Conservation (phyloP, 306 rosid genomes). For the Oxytropis ochrocephala region DNA sequence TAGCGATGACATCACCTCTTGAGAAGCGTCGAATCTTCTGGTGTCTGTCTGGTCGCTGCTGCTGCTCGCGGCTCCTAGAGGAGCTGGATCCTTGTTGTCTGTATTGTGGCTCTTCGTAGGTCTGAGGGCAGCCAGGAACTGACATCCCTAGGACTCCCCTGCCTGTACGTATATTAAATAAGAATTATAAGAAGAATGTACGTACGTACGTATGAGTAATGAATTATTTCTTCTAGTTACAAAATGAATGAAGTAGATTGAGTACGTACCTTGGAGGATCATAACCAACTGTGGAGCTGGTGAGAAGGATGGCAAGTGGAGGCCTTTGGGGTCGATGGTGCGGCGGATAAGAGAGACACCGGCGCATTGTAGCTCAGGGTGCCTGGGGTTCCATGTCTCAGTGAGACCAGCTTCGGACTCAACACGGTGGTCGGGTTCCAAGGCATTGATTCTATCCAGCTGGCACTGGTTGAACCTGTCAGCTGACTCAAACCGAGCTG, state of each 20-base stretch:
- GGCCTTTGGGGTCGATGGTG: slow-evolving; percentile 11
- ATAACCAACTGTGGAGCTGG: slow-evolving; percentile 2
- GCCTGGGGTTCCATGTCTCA: slow-evolving; percentile 25
- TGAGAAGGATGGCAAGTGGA: slow-evolving; percentile 26
- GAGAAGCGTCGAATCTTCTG: slow-evolving; percentile 22
- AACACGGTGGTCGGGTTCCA: slow-evolving; percentile 26
- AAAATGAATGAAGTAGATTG: no score
- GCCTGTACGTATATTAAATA: background rate
- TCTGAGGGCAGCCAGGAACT: slow-evolving; percentile 18
- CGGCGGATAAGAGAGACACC: slow-evolving; percentile 23
- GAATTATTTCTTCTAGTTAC: no score
- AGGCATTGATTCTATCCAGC: background rate
- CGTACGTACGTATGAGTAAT: no score
- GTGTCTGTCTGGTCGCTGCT: slow-evolving; percentile 1
- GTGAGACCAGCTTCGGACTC: slow-evolving; percentile 23
- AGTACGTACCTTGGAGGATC: background rate
- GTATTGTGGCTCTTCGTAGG: slow-evolving; percentile 3
- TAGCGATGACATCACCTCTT: slow-evolving; percentile 16
- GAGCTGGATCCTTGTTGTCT: background rate
- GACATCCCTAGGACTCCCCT: slow-evolving; percentile 7
- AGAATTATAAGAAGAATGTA: no score
- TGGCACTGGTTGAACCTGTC: slow-evolving; percentile 16
- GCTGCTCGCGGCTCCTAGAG: background rate
- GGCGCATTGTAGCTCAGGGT: slow-evolving; percentile 13
- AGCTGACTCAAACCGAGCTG: background rate